Percentiles rank a stretch among this genome's conserved stretches.
Conservation (phyloP, 2,329 filamentous ascomycete genomes). For the Fusarium domesticum region DNA sequence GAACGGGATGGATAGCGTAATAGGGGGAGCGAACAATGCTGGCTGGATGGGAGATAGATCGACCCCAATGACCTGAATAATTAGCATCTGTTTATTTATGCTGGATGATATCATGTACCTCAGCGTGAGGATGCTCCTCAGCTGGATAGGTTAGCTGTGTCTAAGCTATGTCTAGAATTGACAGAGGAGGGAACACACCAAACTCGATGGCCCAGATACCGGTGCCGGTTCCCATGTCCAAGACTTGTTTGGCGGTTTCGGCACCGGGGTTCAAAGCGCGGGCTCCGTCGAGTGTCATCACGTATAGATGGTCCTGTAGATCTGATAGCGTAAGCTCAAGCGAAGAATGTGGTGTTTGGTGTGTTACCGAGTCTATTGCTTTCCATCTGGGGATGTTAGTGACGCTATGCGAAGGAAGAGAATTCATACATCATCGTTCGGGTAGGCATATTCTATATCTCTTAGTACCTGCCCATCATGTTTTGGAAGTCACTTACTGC, state of each 20-base stretch:
- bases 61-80: neutral
- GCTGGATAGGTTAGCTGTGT: too few relatives aligned
- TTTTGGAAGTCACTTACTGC: slow-evolving; percentile 1
- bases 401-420: neutral
- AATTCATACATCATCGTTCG: slow-evolving; percentile 4
- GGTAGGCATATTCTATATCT: slow-evolving; percentile 3
- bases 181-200: too few relatives aligned
- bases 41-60: slow-evolving; percentile 12
- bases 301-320: slow-evolving; percentile 3
- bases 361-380: too few relatives aligned
- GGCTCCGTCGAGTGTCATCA: slow-evolving; percentile 1
- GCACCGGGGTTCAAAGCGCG: slow-evolving; percentile 3
- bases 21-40: neutral
- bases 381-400: too few relatives aligned
- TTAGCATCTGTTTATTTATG: fast-evolving
- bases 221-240: slow-evolving; percentile 5
- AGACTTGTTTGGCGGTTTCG: slow-evolving; percentile 2
- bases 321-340: neutral
- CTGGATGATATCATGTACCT: neutral
- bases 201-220: slow-evolving; percentile 5
- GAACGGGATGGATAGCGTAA: neutral
- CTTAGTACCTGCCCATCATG: too few relatives aligned
- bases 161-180: too few relatives aligned
- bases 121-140: slow-evolving; percentile 5
- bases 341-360: too few relatives aligned